Evolutionary conservation across 164 flowering plant species (phyloP).

Genomic region (Chloranthus sessilifolius): DNA sequence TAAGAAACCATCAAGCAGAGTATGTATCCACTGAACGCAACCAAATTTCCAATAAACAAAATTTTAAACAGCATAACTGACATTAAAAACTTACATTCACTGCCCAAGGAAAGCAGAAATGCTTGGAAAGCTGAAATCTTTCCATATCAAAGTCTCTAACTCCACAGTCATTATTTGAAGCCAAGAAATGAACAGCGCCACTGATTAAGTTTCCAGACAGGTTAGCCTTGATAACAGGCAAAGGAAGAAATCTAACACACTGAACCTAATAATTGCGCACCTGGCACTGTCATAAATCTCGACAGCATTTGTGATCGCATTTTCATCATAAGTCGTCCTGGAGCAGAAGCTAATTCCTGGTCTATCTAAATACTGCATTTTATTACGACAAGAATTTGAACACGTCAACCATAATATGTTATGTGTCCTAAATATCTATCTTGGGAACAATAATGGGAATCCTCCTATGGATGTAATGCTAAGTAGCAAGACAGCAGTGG

Average conservation of each 20-base stretch:
- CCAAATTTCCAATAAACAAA: too few relatives aligned
- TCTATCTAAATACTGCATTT: conserved; percentile 65
- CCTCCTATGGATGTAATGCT: too few relatives aligned
- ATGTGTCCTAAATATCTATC: too few relatives aligned
- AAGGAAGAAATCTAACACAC: too few relatives aligned
- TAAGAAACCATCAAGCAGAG: neutral
- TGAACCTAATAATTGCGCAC: conserved; percentile 22
- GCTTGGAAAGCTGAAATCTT: conserved; percentile 52
- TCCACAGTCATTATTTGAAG: conserved; percentile 81
- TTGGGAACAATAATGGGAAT: too few relatives aligned
- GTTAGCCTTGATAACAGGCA: conserved; percentile 2
- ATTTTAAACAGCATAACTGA: too few relatives aligned
- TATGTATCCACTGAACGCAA: too few relatives aligned
- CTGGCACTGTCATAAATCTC: conserved; percentile 60
- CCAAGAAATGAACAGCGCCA: conserved; percentile 63
- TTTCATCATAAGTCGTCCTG: conserved; percentile 81
- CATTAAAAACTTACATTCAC: conserved; percentile 66
- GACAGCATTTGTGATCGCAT: conserved; percentile 87
- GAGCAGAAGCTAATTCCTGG: conserved; percentile 82
- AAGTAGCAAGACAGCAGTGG: too few relatives aligned
- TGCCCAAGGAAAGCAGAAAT: conserved; percentile 67
- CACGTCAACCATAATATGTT: too few relatives aligned
- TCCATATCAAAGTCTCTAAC: conserved; percentile 76
- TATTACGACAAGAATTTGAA: too few relatives aligned
- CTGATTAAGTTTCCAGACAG: too few relatives aligned